phyloP scores from a whole-genome alignment of 139 green algal genomes.

The Ettlia oleoabundans region DNA sequence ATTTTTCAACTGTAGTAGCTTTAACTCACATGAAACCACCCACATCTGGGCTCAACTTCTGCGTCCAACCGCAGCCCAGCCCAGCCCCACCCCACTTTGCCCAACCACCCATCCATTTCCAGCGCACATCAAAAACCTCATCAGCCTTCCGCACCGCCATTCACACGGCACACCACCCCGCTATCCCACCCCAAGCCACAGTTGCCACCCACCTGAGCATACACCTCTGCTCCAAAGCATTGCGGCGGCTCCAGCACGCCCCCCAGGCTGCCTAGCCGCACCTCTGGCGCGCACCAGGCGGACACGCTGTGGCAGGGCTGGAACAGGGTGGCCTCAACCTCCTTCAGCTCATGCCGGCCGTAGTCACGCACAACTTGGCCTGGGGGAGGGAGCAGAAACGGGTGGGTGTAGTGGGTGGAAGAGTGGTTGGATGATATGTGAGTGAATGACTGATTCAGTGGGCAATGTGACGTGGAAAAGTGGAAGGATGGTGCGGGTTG shows the following conservation, averaged over 20 bases:
- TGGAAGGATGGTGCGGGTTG: too few species aligned
- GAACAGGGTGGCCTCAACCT: conserved; percentile 70
- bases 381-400: not conserved
- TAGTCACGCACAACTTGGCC: conserved; percentile 43
- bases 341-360: conserved; percentile 31
- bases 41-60: too few species aligned
- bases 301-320: conserved; percentile 60
- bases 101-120: not conserved
- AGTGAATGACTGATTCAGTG: not conserved
- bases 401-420: too few species aligned
- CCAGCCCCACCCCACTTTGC: too few species aligned
- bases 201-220: conserved; percentile 45
- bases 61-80: too few species aligned
- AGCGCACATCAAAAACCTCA: not conserved
- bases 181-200: too few species aligned
- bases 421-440: not conserved
- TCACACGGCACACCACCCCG: too few species aligned
- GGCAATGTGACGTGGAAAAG: too few species aligned
- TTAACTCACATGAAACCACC: too few species aligned
- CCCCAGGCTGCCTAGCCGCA: conserved; percentile 53
- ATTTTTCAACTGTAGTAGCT: too few species aligned
- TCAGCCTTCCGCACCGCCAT: too few species aligned
- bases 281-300: conserved; percentile 84
- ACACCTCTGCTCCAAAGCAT: conserved; percentile 86
- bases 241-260: conserved; percentile 76